Percentiles rank a stretch among this genome's conserved stretches.
These are phyloP conservation scores for Talaromyces sp. DNA, from an alignment of 2,329 filamentous ascomycete species.

Conservation along the genomic window DNA sequence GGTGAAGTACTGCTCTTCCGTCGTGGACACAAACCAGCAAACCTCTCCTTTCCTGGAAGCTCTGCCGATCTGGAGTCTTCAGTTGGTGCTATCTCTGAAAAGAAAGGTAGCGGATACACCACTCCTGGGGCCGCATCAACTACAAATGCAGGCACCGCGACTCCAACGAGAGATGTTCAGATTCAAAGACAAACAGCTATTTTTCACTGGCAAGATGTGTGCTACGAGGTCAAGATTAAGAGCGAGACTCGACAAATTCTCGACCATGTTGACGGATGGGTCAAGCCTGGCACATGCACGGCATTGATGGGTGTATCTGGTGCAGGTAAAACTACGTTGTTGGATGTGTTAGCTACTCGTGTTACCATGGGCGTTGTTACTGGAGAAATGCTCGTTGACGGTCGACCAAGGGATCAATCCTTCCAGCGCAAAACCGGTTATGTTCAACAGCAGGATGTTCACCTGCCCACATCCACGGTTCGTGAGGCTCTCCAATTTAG, in stretches of 20 bases:
- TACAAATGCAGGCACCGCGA: background rate
- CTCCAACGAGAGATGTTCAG: background rate
- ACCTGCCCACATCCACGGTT: conserved; percentile 78
- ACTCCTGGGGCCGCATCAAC: background rate
- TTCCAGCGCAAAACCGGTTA: conserved; percentile 94
- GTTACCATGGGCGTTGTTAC: conserved; percentile 85
- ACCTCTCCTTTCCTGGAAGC: conserved; percentile 9
- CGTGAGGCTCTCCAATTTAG: conserved; percentile 85
- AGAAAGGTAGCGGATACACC: background rate
- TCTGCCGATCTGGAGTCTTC: conserved; percentile 9
- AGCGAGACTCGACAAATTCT: conserved; percentile 70
- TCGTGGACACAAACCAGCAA: conserved; percentile 56
- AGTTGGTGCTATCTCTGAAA: background rate
- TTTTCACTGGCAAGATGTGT: conserved; percentile 83
- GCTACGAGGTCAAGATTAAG: conserved; percentile 81
- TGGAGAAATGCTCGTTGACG: conserved; percentile 83
- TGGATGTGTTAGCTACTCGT: conserved; percentile 81
- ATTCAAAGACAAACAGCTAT: conserved; percentile 69
- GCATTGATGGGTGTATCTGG: conserved; percentile 87
- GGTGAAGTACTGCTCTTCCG: conserved; percentile 74
- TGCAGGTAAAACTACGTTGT: conserved; percentile 88
- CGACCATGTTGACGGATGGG: conserved; percentile 86
- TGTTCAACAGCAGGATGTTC: conserved; percentile 88
- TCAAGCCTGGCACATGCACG: conserved; percentile 86
- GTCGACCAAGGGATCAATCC: conserved; percentile 67